phyloP scores from a whole-genome alignment of 495 filamentous ascomycete genomes.

The Darksidea phi region DNA sequence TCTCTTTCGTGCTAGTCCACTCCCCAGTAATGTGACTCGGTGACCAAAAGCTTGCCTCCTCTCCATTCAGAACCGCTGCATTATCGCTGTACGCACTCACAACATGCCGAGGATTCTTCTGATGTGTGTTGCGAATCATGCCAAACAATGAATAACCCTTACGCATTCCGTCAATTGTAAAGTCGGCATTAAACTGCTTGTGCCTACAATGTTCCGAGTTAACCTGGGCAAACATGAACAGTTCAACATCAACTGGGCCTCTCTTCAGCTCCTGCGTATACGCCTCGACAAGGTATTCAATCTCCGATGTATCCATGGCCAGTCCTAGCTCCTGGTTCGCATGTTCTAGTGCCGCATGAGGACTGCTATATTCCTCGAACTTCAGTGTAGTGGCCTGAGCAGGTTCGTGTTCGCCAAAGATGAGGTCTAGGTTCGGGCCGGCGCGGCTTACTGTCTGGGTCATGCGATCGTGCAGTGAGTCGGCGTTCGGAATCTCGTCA shows the following conservation, averaged over 20 bases:
- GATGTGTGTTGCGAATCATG: conserved; percentile 95
- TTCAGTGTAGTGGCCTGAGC: conserved; percentile 69
- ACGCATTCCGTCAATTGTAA: conserved; percentile 87
- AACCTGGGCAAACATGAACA: conserved; percentile 99
- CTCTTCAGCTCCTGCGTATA: conserved; percentile 70
- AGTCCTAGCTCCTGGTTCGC: conserved; percentile 82
- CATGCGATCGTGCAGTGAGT: conserved; percentile 87
- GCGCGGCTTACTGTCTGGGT: conserved; percentile 70
- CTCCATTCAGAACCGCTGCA: conserved; percentile 84
- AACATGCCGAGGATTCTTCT: conserved; percentile 69
- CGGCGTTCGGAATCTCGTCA: conserved; percentile 59
- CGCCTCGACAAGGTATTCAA: conserved; percentile 86
- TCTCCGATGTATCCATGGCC: conserved; percentile 82
- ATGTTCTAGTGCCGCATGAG: conserved; percentile 68
- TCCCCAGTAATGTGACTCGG: conserved; percentile 79
- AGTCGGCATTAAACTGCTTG: conserved; percentile 92
- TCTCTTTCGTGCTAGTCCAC: conserved; percentile 85
- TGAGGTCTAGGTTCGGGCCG: conserved; percentile 63
- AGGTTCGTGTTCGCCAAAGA: conserved; percentile 77
- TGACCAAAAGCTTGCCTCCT: conserved; percentile 74
- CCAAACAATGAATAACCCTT: conserved; percentile 79
- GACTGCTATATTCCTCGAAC: conserved; percentile 61
- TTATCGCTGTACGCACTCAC: conserved; percentile 97
- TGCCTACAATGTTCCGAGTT: conserved; percentile 78
- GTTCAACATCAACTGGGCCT: conserved; percentile 83